Conservation (phyloP, 192 early-diverging fungal species). For the Coemansia sp. region DNA sequence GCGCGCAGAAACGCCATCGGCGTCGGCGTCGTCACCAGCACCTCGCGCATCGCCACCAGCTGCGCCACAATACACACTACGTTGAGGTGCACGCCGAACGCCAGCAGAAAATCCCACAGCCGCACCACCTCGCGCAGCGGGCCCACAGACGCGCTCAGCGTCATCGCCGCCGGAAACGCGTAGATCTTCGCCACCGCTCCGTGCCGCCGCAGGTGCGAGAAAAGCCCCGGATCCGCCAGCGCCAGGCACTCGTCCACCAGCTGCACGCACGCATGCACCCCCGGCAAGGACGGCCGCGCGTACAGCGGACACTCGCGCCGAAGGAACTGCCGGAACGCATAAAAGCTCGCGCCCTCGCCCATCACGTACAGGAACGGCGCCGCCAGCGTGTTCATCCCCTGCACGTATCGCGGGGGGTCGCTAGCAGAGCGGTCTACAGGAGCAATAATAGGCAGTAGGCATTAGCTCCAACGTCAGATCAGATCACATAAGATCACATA, state of each 20-base stretch:
- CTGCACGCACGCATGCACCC: constrained; percentile 89
- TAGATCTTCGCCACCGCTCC: constrained; percentile 78
- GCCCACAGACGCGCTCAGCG: constrained; percentile 86
- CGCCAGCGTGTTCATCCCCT: constrained; percentile 93
- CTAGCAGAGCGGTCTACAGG: constrained; percentile 34
- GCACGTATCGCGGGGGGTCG: constrained; percentile 74
- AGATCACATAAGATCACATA: neutral
- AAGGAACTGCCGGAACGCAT: constrained; percentile 85
- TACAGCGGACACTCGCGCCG: constrained; percentile 90
- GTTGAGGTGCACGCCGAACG: constrained; percentile 92
- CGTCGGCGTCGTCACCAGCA: constrained; percentile 61
- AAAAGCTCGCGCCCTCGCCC: constrained; percentile 92
- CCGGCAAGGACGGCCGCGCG: constrained; percentile 86
- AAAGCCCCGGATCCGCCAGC: constrained; percentile 73
- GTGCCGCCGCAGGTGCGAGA: constrained; percentile 71
- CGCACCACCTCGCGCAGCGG: constrained; percentile 82
- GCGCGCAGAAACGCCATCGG: constrained; percentile 49
- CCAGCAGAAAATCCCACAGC: constrained; percentile 93
- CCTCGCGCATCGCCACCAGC: constrained; percentile 72
- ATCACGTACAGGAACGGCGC: constrained; percentile 92
- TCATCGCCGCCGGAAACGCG: constrained; percentile 90
- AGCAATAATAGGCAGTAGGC: neutral
- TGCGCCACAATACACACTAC: constrained; percentile 89
- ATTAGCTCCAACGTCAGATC: constrained; percentile 1
- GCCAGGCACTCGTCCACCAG: constrained; percentile 83